Evolutionary conservation across 371 early-diverging fungal genomes (phyloP), one percentile per base, ranked within the genome.

Genomic region (Blastocladiella emersonii): DNA sequence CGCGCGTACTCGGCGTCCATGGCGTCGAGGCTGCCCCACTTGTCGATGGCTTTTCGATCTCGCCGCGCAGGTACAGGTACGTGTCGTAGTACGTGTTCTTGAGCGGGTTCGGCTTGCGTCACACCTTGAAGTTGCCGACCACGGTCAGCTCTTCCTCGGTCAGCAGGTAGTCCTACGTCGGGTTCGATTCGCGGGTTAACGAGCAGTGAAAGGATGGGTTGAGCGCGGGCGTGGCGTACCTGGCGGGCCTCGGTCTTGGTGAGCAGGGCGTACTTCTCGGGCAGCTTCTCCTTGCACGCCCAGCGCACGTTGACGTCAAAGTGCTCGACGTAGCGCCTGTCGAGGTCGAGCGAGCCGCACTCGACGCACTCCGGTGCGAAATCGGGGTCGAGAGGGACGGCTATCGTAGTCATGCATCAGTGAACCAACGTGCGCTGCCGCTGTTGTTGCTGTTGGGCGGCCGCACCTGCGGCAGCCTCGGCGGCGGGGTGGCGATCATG

Each of bases 11-110:
- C 95, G 36, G 77, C 75, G 73, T 97, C 96, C 41, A 97, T 73
- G 2, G 78, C 86, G 64, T 93, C 91, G 25, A 85, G 73, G 3
- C 88, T 79, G 39, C 90, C 88, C 95, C 96, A 97, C 67, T 95
- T 95, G 56, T 90, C 84, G 63, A 87, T 84, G 2, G 95, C 95
- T 76, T 89, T 68, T 97, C 98, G 2, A 95, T 90, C 74, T 92
- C 90, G 65, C 79, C 78, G 32, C 96, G 81, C 34, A 94, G 75
- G 67, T 88, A 95, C 23, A 95, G 74, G 77, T 91, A 83, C 98
- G 95, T 97, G 74, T 92, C 91, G 72, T 90, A 89, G 86, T 90
- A 97, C 1, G 90, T 93, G 0, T 89, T 78, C 65, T 95, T 95
- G 66, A 87, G 90, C 30, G 98, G 98, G 67, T 97, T 97, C 23